Conservation (phyloP, 1,284 basidiomycete genomes). For the Sporisorium scitamineum region DNA sequence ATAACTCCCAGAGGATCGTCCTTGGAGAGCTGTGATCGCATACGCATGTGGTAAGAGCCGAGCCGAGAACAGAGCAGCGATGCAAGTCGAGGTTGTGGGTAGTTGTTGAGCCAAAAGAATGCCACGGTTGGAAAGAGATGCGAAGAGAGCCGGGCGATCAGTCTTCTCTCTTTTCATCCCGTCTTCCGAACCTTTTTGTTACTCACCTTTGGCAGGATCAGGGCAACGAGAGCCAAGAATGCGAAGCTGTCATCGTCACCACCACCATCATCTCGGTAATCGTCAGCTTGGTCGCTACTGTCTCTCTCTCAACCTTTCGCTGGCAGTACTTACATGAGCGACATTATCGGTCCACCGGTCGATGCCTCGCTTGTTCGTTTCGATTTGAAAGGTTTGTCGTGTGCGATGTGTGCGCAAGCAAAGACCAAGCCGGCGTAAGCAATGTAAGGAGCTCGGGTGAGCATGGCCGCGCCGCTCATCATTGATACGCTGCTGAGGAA, state of each 20-base stretch:
- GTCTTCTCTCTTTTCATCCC: background rate
- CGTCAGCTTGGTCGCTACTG: background rate
- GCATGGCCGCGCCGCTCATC: slow-evolving; percentile 48
- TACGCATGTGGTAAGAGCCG: background rate
- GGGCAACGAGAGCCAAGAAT: slow-evolving; percentile 31
- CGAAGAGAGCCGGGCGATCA: background rate
- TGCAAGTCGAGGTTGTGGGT: background rate
- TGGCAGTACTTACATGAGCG: slow-evolving; percentile 23
- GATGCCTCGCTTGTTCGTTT: slow-evolving; percentile 29
- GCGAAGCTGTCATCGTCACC: slow-evolving; percentile 22
- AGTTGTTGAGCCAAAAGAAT: background rate
- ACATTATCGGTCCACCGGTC: slow-evolving; percentile 43
- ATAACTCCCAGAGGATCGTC: slow-evolving; percentile 33
- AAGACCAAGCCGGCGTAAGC: slow-evolving; percentile 52
- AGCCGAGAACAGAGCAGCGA: background rate
- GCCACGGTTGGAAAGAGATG: background rate
- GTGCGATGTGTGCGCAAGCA: slow-evolving; percentile 49
- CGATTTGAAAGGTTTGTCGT: slow-evolving; percentile 53
- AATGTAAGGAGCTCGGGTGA: slow-evolving; percentile 32
- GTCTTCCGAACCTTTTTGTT: background rate
- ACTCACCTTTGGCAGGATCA: slow-evolving; percentile 48
- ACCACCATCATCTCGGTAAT: background rate
- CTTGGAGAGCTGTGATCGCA: slow-evolving; percentile 17
- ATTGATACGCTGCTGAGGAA: slow-evolving; percentile 40
- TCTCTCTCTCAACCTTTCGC: background rate